Evolutionary conservation across 257 asterid species (phyloP).

Genomic region (Solanum piurae): DNA sequence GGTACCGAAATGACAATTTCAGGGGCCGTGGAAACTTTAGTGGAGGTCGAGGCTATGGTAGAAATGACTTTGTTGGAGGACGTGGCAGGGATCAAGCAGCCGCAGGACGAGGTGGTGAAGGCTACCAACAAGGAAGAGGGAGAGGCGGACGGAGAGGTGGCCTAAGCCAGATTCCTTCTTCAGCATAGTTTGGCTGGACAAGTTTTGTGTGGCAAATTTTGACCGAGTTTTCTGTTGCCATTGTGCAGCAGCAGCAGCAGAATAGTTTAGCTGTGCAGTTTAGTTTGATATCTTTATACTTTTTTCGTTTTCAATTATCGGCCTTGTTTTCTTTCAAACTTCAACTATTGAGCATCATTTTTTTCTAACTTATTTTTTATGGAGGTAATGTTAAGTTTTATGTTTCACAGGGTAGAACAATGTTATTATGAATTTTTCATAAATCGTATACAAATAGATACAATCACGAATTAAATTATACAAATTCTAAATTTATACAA

Average conservation of each 20-base stretch:
- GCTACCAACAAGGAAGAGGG: constrained; percentile 3
- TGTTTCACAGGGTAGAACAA: background rate
- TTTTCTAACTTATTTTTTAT: background rate
- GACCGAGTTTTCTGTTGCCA: background rate
- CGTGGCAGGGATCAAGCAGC: constrained; percentile 3
- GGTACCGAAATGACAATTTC: constrained; percentile 45
- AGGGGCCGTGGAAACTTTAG: constrained; percentile 48
- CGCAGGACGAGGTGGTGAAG: constrained; percentile 7
- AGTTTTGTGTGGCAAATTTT: background rate
- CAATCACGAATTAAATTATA: too few species aligned
- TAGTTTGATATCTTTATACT: background rate
- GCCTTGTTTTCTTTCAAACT: background rate
- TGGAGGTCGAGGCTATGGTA: constrained; percentile 35
- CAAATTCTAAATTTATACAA: too few species aligned
- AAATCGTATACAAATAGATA: too few species aligned
- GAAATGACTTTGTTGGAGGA: constrained; percentile 45
- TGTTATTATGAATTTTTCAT: too few species aligned
- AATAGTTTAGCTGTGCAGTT: background rate
- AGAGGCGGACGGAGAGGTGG: constrained; percentile 10
- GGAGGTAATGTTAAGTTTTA: background rate
- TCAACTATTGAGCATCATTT: background rate
- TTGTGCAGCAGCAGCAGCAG: background rate
- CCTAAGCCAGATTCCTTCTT: background rate
- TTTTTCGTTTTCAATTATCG: background rate
- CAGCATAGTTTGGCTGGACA: background rate